A percentile compares a stretch with the other conserved stretches of the same genome.
Conservation (phyloP, 1,284 basidiomycete species). For the Sporisorium graminicola region DNA sequence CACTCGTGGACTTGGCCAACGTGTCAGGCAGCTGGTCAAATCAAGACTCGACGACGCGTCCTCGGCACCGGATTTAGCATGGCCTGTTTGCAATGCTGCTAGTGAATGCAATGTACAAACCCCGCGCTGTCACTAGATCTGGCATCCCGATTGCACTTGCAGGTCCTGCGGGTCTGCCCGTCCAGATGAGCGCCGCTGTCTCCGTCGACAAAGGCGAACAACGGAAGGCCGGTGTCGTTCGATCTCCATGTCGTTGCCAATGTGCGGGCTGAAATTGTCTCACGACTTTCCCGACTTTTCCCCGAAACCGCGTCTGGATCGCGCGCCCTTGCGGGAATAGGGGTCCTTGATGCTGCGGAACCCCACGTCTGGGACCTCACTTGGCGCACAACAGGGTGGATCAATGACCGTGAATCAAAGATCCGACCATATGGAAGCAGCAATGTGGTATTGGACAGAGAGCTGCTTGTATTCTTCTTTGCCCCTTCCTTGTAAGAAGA, state of each 20-base stretch:
- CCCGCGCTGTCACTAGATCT: background rate
- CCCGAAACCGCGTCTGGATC: conserved; percentile 2
- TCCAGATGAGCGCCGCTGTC: background rate
- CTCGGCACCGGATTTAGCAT: background rate
- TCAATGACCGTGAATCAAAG: background rate
- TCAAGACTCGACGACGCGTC: background rate
- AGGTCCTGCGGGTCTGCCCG: background rate
- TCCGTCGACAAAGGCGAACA: background rate
- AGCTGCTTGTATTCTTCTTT: background rate
- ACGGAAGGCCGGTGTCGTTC: background rate
- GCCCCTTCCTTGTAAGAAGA: background rate
- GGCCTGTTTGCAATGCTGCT: background rate
- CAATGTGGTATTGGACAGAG: no score
- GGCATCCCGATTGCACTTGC: background rate
- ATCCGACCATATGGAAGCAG: background rate
- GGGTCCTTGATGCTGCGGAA: background rate
- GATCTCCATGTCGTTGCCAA: no score
- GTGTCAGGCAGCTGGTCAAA: background rate
- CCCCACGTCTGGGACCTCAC: background rate
- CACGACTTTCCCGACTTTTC: conserved; percentile 2
- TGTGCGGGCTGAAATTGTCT: background rate
- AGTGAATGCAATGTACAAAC: background rate
- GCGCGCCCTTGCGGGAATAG: background rate
- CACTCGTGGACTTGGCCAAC: background rate
- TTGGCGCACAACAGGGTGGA: background rate